Evolutionary conservation across 495 filamentous ascomycete genomes (phyloP).

Genomic region (Aspergillus mulundensis): DNA sequence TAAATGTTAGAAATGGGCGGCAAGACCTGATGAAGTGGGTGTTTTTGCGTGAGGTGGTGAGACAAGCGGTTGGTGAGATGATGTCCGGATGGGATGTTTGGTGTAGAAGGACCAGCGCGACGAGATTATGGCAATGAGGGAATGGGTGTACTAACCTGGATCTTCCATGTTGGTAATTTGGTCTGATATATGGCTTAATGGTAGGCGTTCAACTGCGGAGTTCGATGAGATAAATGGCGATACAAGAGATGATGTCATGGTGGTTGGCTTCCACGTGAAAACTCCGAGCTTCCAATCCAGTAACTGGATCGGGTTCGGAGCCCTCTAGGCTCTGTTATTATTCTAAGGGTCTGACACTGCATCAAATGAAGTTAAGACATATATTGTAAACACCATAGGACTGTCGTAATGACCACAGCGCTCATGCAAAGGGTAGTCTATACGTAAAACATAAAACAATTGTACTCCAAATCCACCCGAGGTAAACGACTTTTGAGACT

Average conservation of each 20-base stretch:
- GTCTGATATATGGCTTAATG: too few species aligned
- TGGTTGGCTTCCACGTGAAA: neutral
- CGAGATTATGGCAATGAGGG: neutral
- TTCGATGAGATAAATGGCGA: neutral
- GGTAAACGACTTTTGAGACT: neutral
- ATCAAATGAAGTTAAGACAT: too few species aligned
- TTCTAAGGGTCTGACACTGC: too few species aligned
- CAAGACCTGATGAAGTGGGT: too few species aligned
- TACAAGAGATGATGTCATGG: constrained; percentile 6
- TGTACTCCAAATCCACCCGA: neutral
- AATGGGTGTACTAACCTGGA: constrained; percentile 27
- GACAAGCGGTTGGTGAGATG: too few species aligned
- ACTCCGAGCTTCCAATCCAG: neutral
- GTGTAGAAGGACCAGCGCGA: too few species aligned
- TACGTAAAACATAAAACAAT: neutral
- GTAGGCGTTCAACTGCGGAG: neutral
- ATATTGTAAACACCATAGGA: neutral
- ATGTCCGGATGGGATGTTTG: too few species aligned
- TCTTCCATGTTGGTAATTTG: constrained; percentile 31
- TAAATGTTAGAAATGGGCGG: neutral
- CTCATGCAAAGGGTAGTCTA: neutral
- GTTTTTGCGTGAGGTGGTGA: too few species aligned
- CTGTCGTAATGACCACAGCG: neutral
- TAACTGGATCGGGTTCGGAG: neutral
- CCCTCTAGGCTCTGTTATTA: too few species aligned